Base-by-base conservation (phyloP, 164 flowering plant species). In the Vitis amurensis region DNA sequence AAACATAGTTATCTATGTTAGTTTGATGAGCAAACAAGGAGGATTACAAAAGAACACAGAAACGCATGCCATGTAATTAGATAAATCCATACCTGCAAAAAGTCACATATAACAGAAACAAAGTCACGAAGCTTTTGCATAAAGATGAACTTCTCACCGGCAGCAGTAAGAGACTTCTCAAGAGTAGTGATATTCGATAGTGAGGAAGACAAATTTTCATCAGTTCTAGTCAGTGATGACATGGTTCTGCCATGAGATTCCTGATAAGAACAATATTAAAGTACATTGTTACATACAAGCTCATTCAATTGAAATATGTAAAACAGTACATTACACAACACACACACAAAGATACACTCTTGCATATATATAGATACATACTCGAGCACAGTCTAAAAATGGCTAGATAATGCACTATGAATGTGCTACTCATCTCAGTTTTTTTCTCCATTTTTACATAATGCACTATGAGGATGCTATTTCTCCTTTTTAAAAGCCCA, bases 41-140 rank as follows among this genome's bases (percentile, higher is more conserved):
- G 11, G 62, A 49, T 37, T 37, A 37, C 30, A 56, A 5, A 59
- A 30, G 27, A 5, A 74, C 47, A 68, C 27, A 63, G 16, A 57
- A 30, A 63, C 19, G 51, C 44, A 57, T 37, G 11, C 23, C 11
- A 55, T 3, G 72, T 13, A 76, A 71, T 68, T 61, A 78, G 76
- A 81, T 76, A 73, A 74, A 73, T 50, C 29, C 87, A 67, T 88
- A 95, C 99, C 98, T 91, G 89, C 84, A 95, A 81, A 82, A 93
- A 89, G 68, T 89, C 94, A 81, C 97, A 95, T 77, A 95, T 75
- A 80, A 88, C 88, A 82, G 97, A 86, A 77, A 95, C 85, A 85
- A 85, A 95, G 82, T 93, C 88, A 75, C 92, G 93, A 73, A 91
- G 92, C 91, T 89, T 86, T 87, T 93, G 97, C 99, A 93, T 90